Percentiles rank a stretch among this genome's conserved stretches.
Evolutionary conservation across 345 rosid species (phyloP).

Genomic region (Corchorus olitorius): DNA sequence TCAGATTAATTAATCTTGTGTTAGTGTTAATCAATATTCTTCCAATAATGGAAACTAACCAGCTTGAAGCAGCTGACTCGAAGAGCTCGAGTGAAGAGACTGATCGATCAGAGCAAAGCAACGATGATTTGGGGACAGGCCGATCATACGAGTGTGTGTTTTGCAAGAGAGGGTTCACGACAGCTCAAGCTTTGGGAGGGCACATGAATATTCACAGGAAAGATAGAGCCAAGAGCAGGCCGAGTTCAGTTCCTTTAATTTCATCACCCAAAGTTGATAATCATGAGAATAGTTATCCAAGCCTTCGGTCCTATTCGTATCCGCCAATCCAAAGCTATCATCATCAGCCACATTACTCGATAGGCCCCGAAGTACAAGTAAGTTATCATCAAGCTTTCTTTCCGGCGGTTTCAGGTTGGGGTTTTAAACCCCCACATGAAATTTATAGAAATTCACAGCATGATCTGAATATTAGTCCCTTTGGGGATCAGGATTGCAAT

Average conservation of each 20-base stretch:
- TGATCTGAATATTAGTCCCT: conserved; percentile 20
- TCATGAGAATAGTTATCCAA: conserved; percentile 26
- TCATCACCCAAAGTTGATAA: conserved; percentile 34
- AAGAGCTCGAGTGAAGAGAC: conserved; percentile 44
- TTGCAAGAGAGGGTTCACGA: conserved; percentile 94
- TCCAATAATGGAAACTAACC: conserved; percentile 35
- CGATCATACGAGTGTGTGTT: conserved; percentile 66
- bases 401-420: conserved; percentile 37
- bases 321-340: conserved; percentile 31
- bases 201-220: conserved; percentile 95
- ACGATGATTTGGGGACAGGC: conserved; percentile 36
- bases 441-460: conserved; percentile 28
- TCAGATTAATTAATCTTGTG: not conserved
- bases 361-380: conserved; percentile 27
- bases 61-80: conserved; percentile 20
- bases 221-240: conserved; percentile 64
- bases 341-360: conserved; percentile 27
- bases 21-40: not conserved
- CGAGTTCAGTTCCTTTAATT: conserved; percentile 25
- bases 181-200: conserved; percentile 94
- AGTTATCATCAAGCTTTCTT: conserved; percentile 40
- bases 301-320: conserved; percentile 25
- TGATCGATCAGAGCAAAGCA: conserved; percentile 30
- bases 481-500: conserved; percentile 25
- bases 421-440: conserved; percentile 29